phyloP scores from a whole-genome alignment of 148 eudicot genomes.

The Cornus suecica region DNA sequence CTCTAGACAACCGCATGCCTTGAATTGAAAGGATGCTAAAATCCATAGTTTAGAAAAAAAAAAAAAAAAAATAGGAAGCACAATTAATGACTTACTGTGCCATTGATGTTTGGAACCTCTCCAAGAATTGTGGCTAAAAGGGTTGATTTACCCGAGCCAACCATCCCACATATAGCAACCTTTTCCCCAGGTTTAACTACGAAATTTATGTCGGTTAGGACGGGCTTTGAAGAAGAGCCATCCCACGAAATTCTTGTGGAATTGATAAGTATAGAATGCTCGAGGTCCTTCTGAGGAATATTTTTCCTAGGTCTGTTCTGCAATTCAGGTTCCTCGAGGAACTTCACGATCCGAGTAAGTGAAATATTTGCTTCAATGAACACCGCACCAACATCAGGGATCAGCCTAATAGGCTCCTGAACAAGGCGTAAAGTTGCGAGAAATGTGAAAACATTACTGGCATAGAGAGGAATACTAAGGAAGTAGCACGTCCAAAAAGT shows the following conservation, averaged over 20 bases:
- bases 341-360: conserved; percentile 33
- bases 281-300: not conserved
- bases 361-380: conserved; percentile 48
- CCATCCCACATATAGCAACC: conserved; percentile 64
- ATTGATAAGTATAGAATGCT: conserved; percentile 20
- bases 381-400: conserved; percentile 52
- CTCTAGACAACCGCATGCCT: not conserved
- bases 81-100: conserved; percentile 30
- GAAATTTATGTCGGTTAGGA: conserved; percentile 33
- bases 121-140: conserved; percentile 56
- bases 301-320: conserved; percentile 15
- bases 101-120: conserved; percentile 34
- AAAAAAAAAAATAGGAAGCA: not conserved
- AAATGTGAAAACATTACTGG: conserved; percentile 49
- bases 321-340: conserved; percentile 46
- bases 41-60: not conserved
- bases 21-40: not conserved
- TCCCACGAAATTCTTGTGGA: conserved; percentile 40
- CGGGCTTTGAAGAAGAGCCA: conserved; percentile 16
- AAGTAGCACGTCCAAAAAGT: conserved; percentile 49
- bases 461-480: conserved; percentile 31
- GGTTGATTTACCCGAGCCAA: conserved; percentile 68
- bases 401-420: conserved; percentile 46
- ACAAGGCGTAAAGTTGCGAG: conserved; percentile 50
- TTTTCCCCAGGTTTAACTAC: conserved; percentile 35